A percentile compares a stretch with the other conserved stretches of the same genome.
phyloP scores from a whole-genome alignment of 2,329 filamentous ascomycete species.

The Neonectria coccinea region DNA sequence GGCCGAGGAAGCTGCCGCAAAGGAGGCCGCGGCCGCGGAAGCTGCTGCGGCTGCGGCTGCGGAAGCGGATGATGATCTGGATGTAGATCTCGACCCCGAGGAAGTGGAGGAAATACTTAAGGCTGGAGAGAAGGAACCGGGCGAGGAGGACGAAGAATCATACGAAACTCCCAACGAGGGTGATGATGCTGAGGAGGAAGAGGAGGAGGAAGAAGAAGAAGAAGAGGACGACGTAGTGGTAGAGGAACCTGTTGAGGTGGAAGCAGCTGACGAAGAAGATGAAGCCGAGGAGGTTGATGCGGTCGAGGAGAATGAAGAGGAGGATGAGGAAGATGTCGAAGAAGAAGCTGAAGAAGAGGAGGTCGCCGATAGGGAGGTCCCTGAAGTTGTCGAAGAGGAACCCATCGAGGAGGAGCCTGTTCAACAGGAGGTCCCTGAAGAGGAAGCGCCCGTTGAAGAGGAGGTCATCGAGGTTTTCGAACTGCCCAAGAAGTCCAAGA shows the following conservation, averaged over 20 bases:
- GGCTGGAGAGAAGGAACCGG: constrained; percentile 34
- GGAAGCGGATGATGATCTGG: constrained; percentile 22
- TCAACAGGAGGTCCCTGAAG: constrained; percentile 32
- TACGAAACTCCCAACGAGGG: constrained; percentile 21
- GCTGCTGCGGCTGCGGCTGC: constrained; percentile 14
- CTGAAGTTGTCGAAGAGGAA: constrained; percentile 44
- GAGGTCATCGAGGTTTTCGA: constrained; percentile 63
- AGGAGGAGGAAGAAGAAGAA: constrained; percentile 20
- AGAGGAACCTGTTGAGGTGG: constrained; percentile 26
- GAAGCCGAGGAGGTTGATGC: constrained; percentile 37
- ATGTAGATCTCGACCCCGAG: neutral
- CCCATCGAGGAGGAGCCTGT: constrained; percentile 19
- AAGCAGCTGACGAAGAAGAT: constrained; percentile 23
- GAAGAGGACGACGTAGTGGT: neutral
- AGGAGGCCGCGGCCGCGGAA: constrained; percentile 36
- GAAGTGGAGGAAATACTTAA: constrained; percentile 4
- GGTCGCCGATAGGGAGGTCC: constrained; percentile 47
- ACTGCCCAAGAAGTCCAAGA: constrained; percentile 58
- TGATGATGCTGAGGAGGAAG: constrained; percentile 10
- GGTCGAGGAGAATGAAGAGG: constrained; percentile 33
- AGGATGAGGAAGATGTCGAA: constrained; percentile 28
- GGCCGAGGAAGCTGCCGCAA: constrained; percentile 39
- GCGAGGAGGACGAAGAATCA: constrained; percentile 19
- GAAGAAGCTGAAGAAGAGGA: constrained; percentile 28
- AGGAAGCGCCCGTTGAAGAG: constrained; percentile 39